Percentiles rank a stretch among this genome's conserved stretches.
These are phyloP conservation scores for Raffaelea deltoideospora DNA, from an alignment of 2,329 filamentous ascomycete genomes.

Conservation along the genomic window DNA sequence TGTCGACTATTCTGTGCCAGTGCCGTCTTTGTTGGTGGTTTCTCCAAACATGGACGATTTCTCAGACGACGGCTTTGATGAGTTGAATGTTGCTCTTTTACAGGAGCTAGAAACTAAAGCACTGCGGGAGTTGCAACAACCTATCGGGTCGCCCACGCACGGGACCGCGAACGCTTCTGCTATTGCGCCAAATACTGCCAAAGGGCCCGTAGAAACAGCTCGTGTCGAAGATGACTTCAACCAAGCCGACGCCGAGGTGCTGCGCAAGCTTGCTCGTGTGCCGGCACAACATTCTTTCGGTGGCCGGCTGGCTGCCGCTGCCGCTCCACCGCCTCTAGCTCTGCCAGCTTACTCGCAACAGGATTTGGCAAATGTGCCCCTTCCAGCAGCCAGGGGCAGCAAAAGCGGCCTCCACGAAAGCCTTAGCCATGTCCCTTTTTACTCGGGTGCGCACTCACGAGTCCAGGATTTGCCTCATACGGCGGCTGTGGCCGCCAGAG, in stretches of 20 bases:
- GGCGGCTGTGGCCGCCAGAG: too few species aligned
- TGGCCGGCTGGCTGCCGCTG: conserved; percentile 5
- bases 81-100: conserved; percentile 39
- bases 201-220: background rate
- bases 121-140: conserved; percentile 18
- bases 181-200: too few species aligned
- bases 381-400: conserved; percentile 1
- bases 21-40: background rate
- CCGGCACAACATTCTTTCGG: conserved; percentile 5
- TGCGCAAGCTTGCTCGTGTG: conserved; percentile 8
- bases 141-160: conserved; percentile 8
- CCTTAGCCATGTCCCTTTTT: too few species aligned
- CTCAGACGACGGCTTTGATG: conserved; percentile 48
- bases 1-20: background rate
- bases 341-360: conserved; percentile 8
- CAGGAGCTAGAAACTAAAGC: conserved; percentile 45
- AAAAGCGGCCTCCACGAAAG: background rate
- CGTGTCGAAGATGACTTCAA: background rate
- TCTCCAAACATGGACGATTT: conserved; percentile 41
- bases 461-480: too few species aligned
- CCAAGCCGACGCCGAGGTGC: conserved; percentile 7
- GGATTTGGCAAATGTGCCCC: conserved; percentile 5
- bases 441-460: too few species aligned
- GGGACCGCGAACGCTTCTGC: background rate
- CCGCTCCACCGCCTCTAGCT: conserved; percentile 5